Evolutionary conservation across 768 basidiomycete genomes (phyloP), one percentile per base, ranked within the genome.

Genomic region (Suillus variegatus): DNA sequence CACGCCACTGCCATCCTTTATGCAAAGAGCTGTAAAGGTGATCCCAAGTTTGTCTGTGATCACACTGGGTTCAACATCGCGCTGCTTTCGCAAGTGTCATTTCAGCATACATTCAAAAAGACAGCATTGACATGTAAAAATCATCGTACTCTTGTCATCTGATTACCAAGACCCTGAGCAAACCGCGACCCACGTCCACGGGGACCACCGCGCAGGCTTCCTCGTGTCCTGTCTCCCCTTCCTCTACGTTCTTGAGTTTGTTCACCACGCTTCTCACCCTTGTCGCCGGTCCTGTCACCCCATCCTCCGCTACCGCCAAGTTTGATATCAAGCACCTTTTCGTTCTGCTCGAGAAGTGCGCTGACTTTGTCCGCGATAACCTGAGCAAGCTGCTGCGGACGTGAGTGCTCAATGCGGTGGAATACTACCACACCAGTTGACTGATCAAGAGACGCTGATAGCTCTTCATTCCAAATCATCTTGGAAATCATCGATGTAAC

Each of bases 381-480:
- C 72, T 92, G 91, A 2, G 94, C 90, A n/a, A 98, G 82, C 75
- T 95, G 91, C 77, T 99, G 97, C 4, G 91, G 83, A 55, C 93
- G 91, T 18, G 92, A 89, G 44, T 93, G 84, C 70, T 98, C 96
- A 64, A 94, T 86, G 64, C 94, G 89, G 74, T 99, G 94, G 83
- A 99, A 95, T 55, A 97, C 89, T 64, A 99, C 86, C 51, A 97
- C 95, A 44, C 89, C 91, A 28, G 89, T 89, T 20, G 93, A 90
- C 74, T 93, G 94, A 76, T 99, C 97, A 63, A 99, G 83, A 18
- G 95, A 96, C 3, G 97, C 97, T 1, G 91, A 84, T 13, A 99
- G 82, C 73, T 98, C 95, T 72, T 98, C 97, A 72, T 85, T 94
- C 94, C 96, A 98, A 71, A 99, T 97, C 97, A 99, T 98, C 78